Evolutionary conservation across 2,329 filamentous ascomycete species (phyloP), one percentile per base, ranked within the genome.

Genomic region (Aspergillus sp.): DNA sequence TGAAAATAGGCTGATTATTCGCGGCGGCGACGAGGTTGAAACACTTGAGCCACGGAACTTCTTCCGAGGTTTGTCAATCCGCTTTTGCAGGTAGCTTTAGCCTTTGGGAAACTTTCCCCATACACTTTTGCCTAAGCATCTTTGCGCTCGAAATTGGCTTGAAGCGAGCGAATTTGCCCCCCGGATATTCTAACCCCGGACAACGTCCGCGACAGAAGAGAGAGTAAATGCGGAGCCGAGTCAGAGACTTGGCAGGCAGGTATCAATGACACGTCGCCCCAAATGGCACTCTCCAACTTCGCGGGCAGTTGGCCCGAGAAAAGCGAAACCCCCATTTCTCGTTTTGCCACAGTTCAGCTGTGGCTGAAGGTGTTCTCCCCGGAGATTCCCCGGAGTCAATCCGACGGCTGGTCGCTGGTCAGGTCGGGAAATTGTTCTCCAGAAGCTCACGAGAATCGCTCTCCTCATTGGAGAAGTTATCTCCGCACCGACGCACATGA

Each of bases 231-330:
- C 48, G 60, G 53, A 47, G 48, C 55, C n/a, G 28, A 56, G 49
- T 25, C 30, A 41, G 45, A 49, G 19, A 56, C 60, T 65, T 60
- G 58, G 63, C 63, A 41, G 58, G 63, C 63, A 41, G 43, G 30
- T 50, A 45, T 50, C 53, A 54, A 68, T 66, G 66, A 66, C 67
- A 69, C 67, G 66, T 66, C 61, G 65, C 60, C 62, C 58, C 47
- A 60, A 63, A 58, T 31, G 9, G 38, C 46, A 19, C 49, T 50
- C 15, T 23, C 19, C 46, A 8, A 43, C 22, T 22, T 52, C 34
- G 48, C 41, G 19, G 48, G 41, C 38, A 48, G 43, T 59, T 59
- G 30, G 57, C 41, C 57, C 49, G 41, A 54, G 41, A 38, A 38
- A 56, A 30, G 47, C 25, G 38, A 58, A 51, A 45, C 25, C 48